Conservation (phyloP, 2,329 filamentous ascomycete genomes). For the Monosporascus sp. region DNA sequence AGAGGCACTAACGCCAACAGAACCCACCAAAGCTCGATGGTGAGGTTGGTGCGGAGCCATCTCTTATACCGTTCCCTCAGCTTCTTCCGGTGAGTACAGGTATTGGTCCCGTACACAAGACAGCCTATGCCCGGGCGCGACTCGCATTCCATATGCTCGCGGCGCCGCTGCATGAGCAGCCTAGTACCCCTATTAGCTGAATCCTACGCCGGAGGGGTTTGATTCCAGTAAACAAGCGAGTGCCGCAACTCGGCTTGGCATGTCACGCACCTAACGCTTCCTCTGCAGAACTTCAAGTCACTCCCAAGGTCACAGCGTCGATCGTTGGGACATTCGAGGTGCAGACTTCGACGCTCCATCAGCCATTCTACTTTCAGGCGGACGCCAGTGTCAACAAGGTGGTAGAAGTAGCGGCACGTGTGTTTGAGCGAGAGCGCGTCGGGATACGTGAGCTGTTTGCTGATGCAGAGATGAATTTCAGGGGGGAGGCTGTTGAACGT, state of each 20-base stretch:
- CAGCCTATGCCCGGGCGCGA: constrained; percentile 51
- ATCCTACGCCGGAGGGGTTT: too few relatives aligned
- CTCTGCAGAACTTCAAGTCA: constrained; percentile 55
- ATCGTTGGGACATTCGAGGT: constrained; percentile 61
- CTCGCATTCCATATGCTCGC: constrained; percentile 58
- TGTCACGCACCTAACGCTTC: constrained; percentile 49
- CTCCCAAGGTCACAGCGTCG: constrained; percentile 52
- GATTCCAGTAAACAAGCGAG: too few relatives aligned
- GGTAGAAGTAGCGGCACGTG: constrained; percentile 57
- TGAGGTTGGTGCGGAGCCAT: constrained; percentile 40
- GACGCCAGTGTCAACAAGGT: constrained; percentile 60
- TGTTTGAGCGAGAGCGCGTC: constrained; percentile 69
- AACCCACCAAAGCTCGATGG: constrained; percentile 45
- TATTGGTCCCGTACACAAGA: constrained; percentile 45
- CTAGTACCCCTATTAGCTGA: constrained; percentile 24
- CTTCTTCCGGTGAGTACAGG: constrained; percentile 39
- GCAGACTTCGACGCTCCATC: constrained; percentile 55
- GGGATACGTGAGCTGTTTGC: constrained; percentile 58
- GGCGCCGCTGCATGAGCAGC: constrained; percentile 52
- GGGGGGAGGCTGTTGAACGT: constrained; percentile 52
- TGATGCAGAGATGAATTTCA: constrained; percentile 62
- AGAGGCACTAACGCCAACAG: constrained; percentile 37
- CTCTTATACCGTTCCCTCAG: constrained; percentile 40
- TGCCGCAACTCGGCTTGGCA: too few relatives aligned
- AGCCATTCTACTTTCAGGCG: constrained; percentile 65